Evolutionary conservation across 108 stramenopile species (phyloP).

Genomic region (Asterionellopsis glacialis): DNA sequence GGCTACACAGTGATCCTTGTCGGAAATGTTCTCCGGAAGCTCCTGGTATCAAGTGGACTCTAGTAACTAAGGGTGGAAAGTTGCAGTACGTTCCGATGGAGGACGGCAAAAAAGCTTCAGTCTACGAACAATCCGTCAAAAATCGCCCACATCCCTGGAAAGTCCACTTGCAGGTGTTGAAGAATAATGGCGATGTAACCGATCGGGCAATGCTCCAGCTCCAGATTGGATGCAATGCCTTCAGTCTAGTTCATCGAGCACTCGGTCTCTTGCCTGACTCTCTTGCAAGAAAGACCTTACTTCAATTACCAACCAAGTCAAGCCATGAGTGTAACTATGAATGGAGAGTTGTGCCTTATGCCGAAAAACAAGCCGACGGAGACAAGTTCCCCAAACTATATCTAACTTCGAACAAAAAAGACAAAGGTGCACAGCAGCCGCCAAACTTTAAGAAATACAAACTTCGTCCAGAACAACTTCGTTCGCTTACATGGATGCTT

Average conservation of each 20-base stretch:
- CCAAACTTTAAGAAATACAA: slow-evolving; percentile 20
- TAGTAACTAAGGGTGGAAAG: slow-evolving; percentile 14
- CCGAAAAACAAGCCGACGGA: slow-evolving; percentile 18
- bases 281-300: slow-evolving; percentile 7
- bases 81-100: slow-evolving; percentile 19
- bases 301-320: neutral
- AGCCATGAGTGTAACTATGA: slow-evolving; percentile 7
- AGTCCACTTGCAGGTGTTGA: slow-evolving; percentile 9
- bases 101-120: slow-evolving; percentile 28
- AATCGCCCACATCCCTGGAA: slow-evolving; percentile 25
- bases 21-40: slow-evolving; percentile 15
- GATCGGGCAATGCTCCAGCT: slow-evolving; percentile 8
- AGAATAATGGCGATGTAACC: neutral
- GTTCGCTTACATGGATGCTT: slow-evolving; percentile 41
- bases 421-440: slow-evolving; percentile 25
- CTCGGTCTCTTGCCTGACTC: slow-evolving; percentile 20
- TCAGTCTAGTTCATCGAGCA: slow-evolving; percentile 19
- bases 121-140: slow-evolving; percentile 32
- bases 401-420: slow-evolving; percentile 28
- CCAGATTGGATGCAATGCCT: slow-evolving; percentile 22
- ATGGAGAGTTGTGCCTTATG: slow-evolving; percentile 23
- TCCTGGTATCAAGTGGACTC: slow-evolving; percentile 20
- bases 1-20: slow-evolving; percentile 4
- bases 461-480: slow-evolving; percentile 33
- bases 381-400: slow-evolving; percentile 12